Evolutionary conservation across 352 stramenopile genomes (phyloP).

Genomic region (Thraustochytrium sp.): DNA sequence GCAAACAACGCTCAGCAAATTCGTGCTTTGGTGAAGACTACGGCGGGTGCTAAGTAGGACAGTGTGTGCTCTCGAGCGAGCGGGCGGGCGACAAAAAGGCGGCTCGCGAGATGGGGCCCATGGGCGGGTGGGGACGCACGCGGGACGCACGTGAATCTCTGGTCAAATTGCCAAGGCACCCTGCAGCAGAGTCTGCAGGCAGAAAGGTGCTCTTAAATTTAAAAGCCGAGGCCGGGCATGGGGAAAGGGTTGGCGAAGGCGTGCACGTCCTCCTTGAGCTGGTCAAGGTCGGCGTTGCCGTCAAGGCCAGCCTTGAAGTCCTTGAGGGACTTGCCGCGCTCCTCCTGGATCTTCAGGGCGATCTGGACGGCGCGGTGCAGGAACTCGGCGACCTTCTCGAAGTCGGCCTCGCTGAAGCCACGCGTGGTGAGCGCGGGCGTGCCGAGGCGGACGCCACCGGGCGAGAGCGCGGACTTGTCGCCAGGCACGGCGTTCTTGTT

Average conservation of each 20-base stretch:
- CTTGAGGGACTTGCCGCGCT: constrained; percentile 45
- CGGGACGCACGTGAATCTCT: too few species aligned
- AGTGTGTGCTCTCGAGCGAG: too few species aligned
- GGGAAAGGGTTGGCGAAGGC: constrained; percentile 85
- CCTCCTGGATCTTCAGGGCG: constrained; percentile 82
- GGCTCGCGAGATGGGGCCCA: too few species aligned
- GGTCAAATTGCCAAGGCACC: too few species aligned
- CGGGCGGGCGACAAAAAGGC: too few species aligned
- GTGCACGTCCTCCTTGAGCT: constrained; percentile 80
- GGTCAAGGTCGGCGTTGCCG: constrained; percentile 64
- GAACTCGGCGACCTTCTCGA: constrained; percentile 90
- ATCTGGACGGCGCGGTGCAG: constrained; percentile 88
- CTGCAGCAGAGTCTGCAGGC: too few species aligned
- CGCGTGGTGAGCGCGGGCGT: constrained; percentile 92
- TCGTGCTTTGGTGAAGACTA: too few species aligned
- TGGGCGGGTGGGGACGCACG: too few species aligned
- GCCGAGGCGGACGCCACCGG: constrained; percentile 89
- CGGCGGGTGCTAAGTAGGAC: too few species aligned
- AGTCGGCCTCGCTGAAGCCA: constrained; percentile 92
- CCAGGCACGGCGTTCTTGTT: constrained; percentile 99
- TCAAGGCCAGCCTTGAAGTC: constrained; percentile 60
- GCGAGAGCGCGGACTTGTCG: constrained; percentile 87
- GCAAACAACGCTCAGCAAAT: too few species aligned
- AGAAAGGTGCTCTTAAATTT: too few species aligned
- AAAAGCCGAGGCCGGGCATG: constrained; percentile 84